Evolutionary conservation across 768 basidiomycete species (phyloP), one percentile per base, ranked within the genome.

Genomic region (Boletus rufocinnamomeus): DNA sequence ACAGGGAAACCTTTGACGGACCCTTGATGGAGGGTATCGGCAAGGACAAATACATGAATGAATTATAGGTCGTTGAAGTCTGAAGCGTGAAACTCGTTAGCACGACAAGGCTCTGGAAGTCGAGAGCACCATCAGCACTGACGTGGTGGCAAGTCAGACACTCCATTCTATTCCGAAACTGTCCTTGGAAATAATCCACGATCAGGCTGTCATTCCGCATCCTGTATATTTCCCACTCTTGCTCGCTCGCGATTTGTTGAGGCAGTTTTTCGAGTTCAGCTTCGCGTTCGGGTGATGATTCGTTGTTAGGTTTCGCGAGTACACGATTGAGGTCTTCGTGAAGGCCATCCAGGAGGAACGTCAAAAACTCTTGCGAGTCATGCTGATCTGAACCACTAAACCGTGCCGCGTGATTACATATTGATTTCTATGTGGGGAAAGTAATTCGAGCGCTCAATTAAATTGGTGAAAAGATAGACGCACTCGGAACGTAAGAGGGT

Each of bases 51-150:
- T 95, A 95, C 80, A 97, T 98, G 74, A 98, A 98, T 8, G 91
- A 82, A 69, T 98, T 97, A 66, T 95, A 98, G 6, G 95, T 98
- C 28, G 95, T 98, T 30, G 95, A 97, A 6, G 95, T 98, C 95
- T 98, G 64, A 11, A 35, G 52, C 49, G 43, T 40, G 47, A 41
- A 35, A 16, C 35, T 30, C 54, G 30, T 70, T 41, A 69, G 58
- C 25, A 52, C n/a, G 17, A 46, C 30, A 52, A 57, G 48, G 50
- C 47, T 54, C 44, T 52, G 44, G 50, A 53, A 38, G 35, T 41
- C 43, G 51, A 51, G 37, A 30, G 11, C 17, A 51, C 16, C 11
- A 44, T n/a, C 21, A 56, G 45, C 21, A 73, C 76, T 59, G 60
- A 95, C 95, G 74, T 92, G 91, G 61, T 86, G 80, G 70, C 96